These are phyloP conservation scores for Aegilops longissima DNA, from an alignment of 176 grass and related monocot genomes.

Conservation along the genomic window DNA sequence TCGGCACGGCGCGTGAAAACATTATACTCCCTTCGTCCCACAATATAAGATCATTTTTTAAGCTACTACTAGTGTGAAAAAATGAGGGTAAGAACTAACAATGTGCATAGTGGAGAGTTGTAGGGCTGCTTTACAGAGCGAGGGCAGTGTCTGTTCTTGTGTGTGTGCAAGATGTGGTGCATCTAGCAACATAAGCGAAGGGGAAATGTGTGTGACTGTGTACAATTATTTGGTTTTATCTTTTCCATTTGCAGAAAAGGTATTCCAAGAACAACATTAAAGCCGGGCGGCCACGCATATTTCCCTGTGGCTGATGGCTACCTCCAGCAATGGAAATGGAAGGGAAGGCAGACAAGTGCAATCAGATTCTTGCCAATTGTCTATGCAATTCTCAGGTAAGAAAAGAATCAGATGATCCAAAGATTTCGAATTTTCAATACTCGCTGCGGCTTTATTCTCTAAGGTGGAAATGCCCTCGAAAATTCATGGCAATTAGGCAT, in stretches of 20 bases:
- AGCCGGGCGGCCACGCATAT: slow-evolving; percentile 42
- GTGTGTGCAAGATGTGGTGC: slow-evolving; percentile 6
- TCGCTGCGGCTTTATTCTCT: slow-evolving; percentile 30
- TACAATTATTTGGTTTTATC: slow-evolving; percentile 44
- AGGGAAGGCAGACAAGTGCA: slow-evolving; percentile 41
- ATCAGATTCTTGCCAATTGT: slow-evolving; percentile 51
- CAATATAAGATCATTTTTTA: too few species aligned
- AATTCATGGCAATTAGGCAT: slow-evolving; percentile 26
- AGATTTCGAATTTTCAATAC: slow-evolving; percentile 36
- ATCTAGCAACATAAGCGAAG: slow-evolving; percentile 27
- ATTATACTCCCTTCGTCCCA: not conserved
- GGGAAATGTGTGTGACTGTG: slow-evolving; percentile 18
- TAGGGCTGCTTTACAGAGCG: slow-evolving; percentile 39
- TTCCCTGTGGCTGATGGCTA: slow-evolving; percentile 40
- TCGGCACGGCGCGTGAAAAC: not conserved
- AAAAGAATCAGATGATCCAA: slow-evolving; percentile 34
- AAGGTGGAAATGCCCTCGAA: not conserved
- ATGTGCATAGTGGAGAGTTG: not conserved
- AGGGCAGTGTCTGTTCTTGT: not conserved
- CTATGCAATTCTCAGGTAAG: slow-evolving; percentile 39
- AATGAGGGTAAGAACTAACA: slow-evolving; percentile 15
- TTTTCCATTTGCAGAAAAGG: slow-evolving; percentile 55
- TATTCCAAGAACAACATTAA: slow-evolving; percentile 42
- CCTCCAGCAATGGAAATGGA: slow-evolving; percentile 47
- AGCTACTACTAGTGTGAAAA: not conserved